Evolutionary conservation across 2,329 filamentous ascomycete genomes (phyloP), one percentile per base, ranked within the genome.

Genomic region (Alternaria gaisen): DNA sequence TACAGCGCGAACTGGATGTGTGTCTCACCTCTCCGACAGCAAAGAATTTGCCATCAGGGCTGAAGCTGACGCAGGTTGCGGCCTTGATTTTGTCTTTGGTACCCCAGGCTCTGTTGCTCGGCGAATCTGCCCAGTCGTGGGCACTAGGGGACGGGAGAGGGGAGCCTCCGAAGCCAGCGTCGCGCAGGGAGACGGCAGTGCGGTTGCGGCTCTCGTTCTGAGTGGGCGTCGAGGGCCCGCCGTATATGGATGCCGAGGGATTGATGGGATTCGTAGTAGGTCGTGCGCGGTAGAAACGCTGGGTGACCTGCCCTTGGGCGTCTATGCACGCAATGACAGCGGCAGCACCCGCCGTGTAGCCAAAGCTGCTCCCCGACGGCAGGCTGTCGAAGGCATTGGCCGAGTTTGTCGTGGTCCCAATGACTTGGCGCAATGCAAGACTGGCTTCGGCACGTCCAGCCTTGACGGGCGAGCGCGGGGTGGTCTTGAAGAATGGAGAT

Each of bases 31-130:
- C 95, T 71, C 95, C 95, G 3, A 98, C 91, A 9, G 94, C 95
- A 53, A 99, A 83, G 75, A 91, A 96, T 70, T 88, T 91, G 32
- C 92, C 94, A 79, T 97, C 93, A 1, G 89, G 88, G 74, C 93
- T 97, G 66, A 99, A 85, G 22, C 93, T 90, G 26, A 99, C 86
- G 73, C 94, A 97, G 5, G 94, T 97, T 2, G 94, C 93, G 18
- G 95, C 92, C 81, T 98, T 98, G 76, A 98, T 94, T 67, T 93
- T 88, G 78, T 98, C 95, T 66, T 92, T 88, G 56, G 92, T 95
- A 1, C 92, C 93, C 90, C 92, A 94, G 12, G 90, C 92, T 76
- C 90, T 92, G 53, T 86, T 88, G 41, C 75, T 81, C 7, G 81
- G 82, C 32, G 81, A 83, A 48, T 97, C 94, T 14, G 76, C 73